Conservation (phyloP, 108 stramenopile genomes). For the Skeletonema potamos region DNA sequence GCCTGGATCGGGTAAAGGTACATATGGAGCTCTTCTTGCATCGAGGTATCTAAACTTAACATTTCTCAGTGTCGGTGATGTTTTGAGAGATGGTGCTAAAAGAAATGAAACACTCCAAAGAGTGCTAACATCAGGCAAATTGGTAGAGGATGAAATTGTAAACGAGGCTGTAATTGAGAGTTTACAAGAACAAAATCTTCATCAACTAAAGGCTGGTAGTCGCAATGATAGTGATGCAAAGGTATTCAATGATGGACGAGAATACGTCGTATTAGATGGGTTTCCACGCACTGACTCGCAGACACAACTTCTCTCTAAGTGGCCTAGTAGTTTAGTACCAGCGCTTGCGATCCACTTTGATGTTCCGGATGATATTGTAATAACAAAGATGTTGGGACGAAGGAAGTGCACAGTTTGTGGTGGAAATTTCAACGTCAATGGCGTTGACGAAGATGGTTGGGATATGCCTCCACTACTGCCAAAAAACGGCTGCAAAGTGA, state of each 20-base stretch:
- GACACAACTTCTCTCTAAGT: constrained; percentile 52
- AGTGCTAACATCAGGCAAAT: constrained; percentile 47
- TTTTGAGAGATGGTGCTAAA: constrained; percentile 47
- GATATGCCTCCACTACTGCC: constrained; percentile 70
- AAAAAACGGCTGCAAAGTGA: constrained; percentile 17
- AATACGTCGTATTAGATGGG: constrained; percentile 65
- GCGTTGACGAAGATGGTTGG: constrained; percentile 60
- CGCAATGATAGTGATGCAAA: not conserved
- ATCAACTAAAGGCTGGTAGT: not conserved
- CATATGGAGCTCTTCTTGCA: constrained; percentile 11
- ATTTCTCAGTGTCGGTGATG: constrained; percentile 62
- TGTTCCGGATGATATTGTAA: constrained; percentile 76
- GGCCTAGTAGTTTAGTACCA: constrained; percentile 46
- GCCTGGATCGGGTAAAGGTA: not conserved
- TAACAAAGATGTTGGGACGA: constrained; percentile 71
- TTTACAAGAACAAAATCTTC: constrained; percentile 3
- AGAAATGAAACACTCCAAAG: constrained; percentile 20
- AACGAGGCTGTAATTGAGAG: constrained; percentile 46
- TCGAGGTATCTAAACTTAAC: constrained; percentile 26
- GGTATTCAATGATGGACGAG: not conserved
- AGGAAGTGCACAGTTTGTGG: constrained; percentile 64
- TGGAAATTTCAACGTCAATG: constrained; percentile 59
- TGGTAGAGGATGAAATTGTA: constrained; percentile 64
- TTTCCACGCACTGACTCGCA: constrained; percentile 75
- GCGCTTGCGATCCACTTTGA: constrained; percentile 57